Base-by-base conservation (phyloP, 352 stramenopile species). In the Pythium insidiosum region DNA sequence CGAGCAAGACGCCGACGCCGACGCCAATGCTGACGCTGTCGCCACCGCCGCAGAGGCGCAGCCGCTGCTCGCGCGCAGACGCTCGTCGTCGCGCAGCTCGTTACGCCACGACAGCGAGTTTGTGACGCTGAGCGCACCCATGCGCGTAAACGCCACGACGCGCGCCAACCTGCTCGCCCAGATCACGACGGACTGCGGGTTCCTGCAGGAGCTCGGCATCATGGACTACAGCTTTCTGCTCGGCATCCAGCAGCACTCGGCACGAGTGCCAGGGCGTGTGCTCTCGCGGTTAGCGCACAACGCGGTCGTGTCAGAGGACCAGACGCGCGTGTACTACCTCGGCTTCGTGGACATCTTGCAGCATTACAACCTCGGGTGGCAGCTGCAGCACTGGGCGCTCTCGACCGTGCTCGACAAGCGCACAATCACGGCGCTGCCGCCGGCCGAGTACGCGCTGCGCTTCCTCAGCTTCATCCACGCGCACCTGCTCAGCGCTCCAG, bases 151-250 rank as follows among this genome's bases (percentile, higher is more conserved):
- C 38, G 68, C 80, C 2, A 80, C 68, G 28, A 88, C 73, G 10
- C 63, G 80, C 41, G 69, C 79, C 6, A 86, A 92, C 22, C 25
- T 92, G 5, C 53, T 89, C 22, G 77, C 77, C 3, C 80, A 92
- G 24, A 75, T 92, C 37, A 92, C 77, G 19, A 86, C 70, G 38
- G 80, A 92, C 61, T 88, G 74, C 15, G 80, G 77, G 6, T 92
- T 92, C 47, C 63, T 90, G 0, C 80, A 93, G 43, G 76, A 90
- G 40, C 62, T 93, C 25, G 78, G 76, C 12, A 90, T 93, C 43
- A 93, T 93, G 77, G 80, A 93, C 47, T 93, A 93, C 50, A 93
- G 80, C 47, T 93, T 72, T 26, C 53, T 93, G 34, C 56, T 93
- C 2, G 80, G 80, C 4, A 84, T 90, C 21, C 72, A 78, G 3